A percentile compares a stretch with the other conserved stretches of the same genome.
Evolutionary conservation across 139 green algal genomes (phyloP).

Genomic region (Dunaliella sp.): DNA sequence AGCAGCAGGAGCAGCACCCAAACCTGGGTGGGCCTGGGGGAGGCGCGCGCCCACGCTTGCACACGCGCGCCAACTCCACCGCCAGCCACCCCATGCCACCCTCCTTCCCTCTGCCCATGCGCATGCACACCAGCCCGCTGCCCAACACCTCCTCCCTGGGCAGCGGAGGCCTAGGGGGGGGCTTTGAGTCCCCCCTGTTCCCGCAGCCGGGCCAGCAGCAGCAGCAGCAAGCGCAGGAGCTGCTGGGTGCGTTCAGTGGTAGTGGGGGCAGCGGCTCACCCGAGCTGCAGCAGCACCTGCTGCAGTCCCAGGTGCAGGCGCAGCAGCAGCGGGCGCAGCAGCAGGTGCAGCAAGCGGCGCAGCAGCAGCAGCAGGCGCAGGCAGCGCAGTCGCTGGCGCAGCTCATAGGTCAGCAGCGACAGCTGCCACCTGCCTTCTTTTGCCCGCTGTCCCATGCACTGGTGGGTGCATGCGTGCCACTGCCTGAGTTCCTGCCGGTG

Average conservation of each 20-base stretch:
- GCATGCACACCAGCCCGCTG: background rate
- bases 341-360: slow-evolving; percentile 1
- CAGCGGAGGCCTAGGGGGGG: background rate
- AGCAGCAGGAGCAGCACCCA: background rate
- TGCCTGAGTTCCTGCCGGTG: too few relatives aligned
- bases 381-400: background rate
- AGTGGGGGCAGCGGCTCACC: too few relatives aligned
- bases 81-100: background rate
- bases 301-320: background rate
- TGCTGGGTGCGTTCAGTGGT: background rate
- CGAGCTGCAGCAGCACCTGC: background rate
- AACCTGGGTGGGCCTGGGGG: background rate
- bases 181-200: background rate
- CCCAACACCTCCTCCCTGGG: background rate
- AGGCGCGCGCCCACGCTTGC: too few relatives aligned
- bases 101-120: background rate
- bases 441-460: slow-evolving; percentile 37
- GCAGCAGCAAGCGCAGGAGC: slow-evolving; percentile 3
- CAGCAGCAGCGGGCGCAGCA: background rate
- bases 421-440: slow-evolving; percentile 33
- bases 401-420: slow-evolving; percentile 11
- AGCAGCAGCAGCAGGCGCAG: slow-evolving; percentile 11
- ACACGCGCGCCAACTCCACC: background rate
- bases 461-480: too few relatives aligned
- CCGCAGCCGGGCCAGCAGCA: background rate